These are phyloP conservation scores for Arachnopeziza araneosa DNA, from an alignment of 2,329 filamentous ascomycete species.

Conservation along the genomic window DNA sequence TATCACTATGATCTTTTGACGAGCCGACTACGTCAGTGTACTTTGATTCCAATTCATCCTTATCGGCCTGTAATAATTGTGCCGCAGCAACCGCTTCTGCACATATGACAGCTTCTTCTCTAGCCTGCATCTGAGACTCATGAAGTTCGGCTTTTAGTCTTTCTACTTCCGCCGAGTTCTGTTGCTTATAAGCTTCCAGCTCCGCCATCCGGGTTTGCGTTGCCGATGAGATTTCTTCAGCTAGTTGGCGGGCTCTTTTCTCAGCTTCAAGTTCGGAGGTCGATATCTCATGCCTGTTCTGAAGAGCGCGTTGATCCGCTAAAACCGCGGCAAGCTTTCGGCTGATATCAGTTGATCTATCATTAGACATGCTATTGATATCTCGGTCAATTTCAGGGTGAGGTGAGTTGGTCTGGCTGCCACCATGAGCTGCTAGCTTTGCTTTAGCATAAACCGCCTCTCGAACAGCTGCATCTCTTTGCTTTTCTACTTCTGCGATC, in stretches of 20 bases:
- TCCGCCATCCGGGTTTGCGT: conserved; percentile 79
- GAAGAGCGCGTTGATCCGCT: conserved; percentile 73
- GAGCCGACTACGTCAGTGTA: conserved; percentile 62
- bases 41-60: conserved; percentile 66
- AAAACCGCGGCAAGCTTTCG: conserved; percentile 79
- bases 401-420: conserved; percentile 57
- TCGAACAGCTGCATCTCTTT: conserved; percentile 87
- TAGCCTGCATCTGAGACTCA: conserved; percentile 66
- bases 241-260: conserved; percentile 71
- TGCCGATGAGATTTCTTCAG: conserved; percentile 80
- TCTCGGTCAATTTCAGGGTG: conserved; percentile 55
- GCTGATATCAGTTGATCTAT: conserved; percentile 69
- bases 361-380: conserved; percentile 51
- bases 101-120: conserved; percentile 74
- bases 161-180: conserved; percentile 79
- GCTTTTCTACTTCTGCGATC: conserved; percentile 90
- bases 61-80: conserved; percentile 78
- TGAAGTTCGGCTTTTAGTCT: conserved; percentile 81
- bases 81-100: conserved; percentile 71
- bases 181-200: conserved; percentile 77
- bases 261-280: conserved; percentile 73
- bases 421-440: conserved; percentile 75
- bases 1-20: conserved; percentile 62
- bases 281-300: conserved; percentile 65
- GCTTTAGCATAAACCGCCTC: conserved; percentile 95